A percentile compares a stretch with the other conserved stretches of the same genome.
phyloP scores from a whole-genome alignment of 768 basidiomycete genomes.

The Tubosaeta brunneosetosa region DNA sequence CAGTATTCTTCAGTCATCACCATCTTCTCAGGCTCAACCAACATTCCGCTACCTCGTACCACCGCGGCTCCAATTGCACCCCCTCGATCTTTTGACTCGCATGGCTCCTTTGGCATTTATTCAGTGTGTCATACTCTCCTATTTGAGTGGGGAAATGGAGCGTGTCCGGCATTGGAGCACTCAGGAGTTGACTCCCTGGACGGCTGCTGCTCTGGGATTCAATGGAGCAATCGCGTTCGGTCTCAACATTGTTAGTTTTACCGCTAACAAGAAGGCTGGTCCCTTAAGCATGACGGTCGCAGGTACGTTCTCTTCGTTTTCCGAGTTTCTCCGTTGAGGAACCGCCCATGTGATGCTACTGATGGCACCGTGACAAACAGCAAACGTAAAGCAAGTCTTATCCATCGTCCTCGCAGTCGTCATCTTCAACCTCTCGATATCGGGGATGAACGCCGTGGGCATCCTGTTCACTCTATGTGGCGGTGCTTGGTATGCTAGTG shows the following conservation, averaged over 20 bases:
- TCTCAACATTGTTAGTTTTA: constrained; percentile 91
- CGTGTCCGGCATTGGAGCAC: constrained; percentile 48
- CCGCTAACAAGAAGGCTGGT: constrained; percentile 90
- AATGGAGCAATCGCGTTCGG: constrained; percentile 91
- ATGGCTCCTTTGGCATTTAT: constrained; percentile 92
- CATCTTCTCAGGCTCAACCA: constrained; percentile 15
- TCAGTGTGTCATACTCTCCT: constrained; percentile 76
- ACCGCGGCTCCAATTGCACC: constrained; percentile 49
- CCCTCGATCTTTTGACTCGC: constrained; percentile 82
- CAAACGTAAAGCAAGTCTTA: constrained; percentile 90
- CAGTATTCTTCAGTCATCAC: constrained; percentile 63
- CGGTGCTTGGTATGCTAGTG: constrained; percentile 73
- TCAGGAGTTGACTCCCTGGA: constrained; percentile 36
- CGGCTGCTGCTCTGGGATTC: constrained; percentile 52
- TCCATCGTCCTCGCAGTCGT: constrained; percentile 81
- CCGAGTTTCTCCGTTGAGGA: neutral
- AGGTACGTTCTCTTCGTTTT: constrained; percentile 41
- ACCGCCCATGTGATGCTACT: neutral
- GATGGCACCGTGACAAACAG: constrained; percentile 35
- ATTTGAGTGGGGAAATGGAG: constrained; percentile 75
- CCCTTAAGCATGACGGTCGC: constrained; percentile 90
- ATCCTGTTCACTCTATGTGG: constrained; percentile 82
- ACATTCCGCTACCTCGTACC: constrained; percentile 24
- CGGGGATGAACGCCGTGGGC: constrained; percentile 72
- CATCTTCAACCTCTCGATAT: constrained; percentile 82